A percentile compares a stretch with the other conserved stretches of the same genome.
These are phyloP conservation scores for Xylaria sp. DNA, from an alignment of 2,329 filamentous ascomycete genomes.

Conservation along the genomic window DNA sequence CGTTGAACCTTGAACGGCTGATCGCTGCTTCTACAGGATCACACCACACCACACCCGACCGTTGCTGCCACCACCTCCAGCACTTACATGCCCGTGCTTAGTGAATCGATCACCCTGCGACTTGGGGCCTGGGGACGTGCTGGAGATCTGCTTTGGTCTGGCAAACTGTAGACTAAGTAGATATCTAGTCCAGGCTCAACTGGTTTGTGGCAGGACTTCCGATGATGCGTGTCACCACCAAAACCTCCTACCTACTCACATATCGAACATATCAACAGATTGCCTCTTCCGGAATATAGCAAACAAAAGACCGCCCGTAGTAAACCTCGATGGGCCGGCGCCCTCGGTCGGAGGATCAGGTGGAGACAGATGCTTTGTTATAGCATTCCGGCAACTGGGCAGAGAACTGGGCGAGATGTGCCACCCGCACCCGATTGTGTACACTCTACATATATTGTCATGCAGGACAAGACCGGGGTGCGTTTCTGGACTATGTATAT, in stretches of 20 bases:
- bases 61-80: background rate
- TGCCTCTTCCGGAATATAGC: conserved; percentile 16
- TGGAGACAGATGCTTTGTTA: conserved; percentile 13
- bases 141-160: too few relatives aligned
- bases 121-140: too few relatives aligned
- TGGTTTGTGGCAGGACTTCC: too few relatives aligned
- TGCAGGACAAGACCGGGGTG: conserved; percentile 13
- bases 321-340: background rate
- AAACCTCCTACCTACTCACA: too few relatives aligned
- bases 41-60: conserved; percentile 6
- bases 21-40: conserved; percentile 24
- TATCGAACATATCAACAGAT: conserved; percentile 23
- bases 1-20: conserved; percentile 14
- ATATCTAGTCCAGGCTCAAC: too few relatives aligned
- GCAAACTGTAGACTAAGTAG: too few relatives aligned
- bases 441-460: background rate
- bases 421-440: background rate
- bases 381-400: background rate
- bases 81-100: too few relatives aligned
- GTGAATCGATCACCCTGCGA: too few relatives aligned
- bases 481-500: background rate
- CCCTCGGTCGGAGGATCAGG: background rate
- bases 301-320: conserved; percentile 6
- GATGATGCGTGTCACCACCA: background rate
- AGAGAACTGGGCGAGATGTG: background rate